A percentile compares a stretch with the other conserved stretches of the same genome.
phyloP scores from a whole-genome alignment of 371 early-diverging fungal species.

The Funneliformis caledonium region DNA sequence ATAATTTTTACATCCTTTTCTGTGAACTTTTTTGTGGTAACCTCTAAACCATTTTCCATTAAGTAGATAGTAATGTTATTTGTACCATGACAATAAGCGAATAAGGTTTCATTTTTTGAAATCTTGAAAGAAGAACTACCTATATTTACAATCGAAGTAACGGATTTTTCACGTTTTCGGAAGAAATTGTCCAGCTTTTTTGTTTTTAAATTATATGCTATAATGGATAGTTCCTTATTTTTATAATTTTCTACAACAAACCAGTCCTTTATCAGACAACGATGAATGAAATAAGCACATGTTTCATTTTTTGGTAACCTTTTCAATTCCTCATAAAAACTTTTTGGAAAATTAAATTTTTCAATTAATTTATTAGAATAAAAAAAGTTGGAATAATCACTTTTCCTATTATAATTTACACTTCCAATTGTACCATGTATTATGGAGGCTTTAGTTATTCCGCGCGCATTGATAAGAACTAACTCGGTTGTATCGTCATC shows the following conservation, averaged over 20 bases:
- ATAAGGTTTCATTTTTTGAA: background rate
- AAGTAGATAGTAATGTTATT: constrained; percentile 15
- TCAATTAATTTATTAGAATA: background rate
- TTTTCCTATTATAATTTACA: background rate
- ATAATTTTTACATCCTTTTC: background rate
- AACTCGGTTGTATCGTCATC: background rate
- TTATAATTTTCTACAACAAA: background rate
- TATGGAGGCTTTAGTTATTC: background rate
- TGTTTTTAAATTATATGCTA: background rate
- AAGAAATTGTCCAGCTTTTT: constrained; percentile 2
- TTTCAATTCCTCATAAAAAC: background rate
- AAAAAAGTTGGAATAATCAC: background rate
- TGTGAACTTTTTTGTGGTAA: constrained; percentile 3
- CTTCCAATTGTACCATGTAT: background rate
- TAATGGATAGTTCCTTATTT: background rate
- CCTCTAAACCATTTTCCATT: constrained; percentile 34
- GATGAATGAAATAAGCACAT: background rate
- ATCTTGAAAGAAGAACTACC: background rate
- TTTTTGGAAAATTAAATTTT: background rate
- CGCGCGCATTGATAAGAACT: background rate
- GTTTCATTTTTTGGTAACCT: background rate
- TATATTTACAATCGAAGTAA: background rate
- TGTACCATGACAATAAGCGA: background rate
- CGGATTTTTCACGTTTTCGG: background rate
- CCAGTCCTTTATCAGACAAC: background rate